Percentiles rank a stretch among this genome's conserved stretches.
phyloP scores from a whole-genome alignment of 306 rosid species.

The Quercus aquifolioides region DNA sequence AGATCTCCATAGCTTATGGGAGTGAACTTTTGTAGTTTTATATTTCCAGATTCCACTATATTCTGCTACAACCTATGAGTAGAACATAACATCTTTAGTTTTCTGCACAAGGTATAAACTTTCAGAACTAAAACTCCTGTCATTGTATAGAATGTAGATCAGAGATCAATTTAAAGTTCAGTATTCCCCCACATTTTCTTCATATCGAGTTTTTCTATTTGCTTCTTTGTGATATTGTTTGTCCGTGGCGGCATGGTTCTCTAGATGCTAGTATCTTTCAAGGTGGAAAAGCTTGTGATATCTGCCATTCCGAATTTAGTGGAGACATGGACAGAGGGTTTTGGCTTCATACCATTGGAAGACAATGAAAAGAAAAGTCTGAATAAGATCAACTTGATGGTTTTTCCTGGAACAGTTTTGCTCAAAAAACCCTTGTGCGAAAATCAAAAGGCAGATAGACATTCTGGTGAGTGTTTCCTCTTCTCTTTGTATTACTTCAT shows the following conservation, averaged over 20 bases:
- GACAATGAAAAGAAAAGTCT: conserved; percentile 59
- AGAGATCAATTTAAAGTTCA: not conserved
- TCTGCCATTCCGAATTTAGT: conserved; percentile 88
- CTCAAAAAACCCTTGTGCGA: conserved; percentile 62
- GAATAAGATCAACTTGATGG: conserved; percentile 77
- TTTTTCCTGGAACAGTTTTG: conserved; percentile 86
- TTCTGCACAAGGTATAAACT: not conserved
- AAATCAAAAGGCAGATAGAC: conserved; percentile 28
- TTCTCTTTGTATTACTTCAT: conserved; percentile 4
- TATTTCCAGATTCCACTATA: not conserved
- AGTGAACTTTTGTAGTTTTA: not conserved
- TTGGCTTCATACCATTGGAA: conserved; percentile 69
- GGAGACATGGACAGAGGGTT: conserved; percentile 90
- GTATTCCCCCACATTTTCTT: conserved; percentile 5
- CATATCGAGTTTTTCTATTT: not conserved
- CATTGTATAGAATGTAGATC: not conserved
- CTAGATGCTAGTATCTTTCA: conserved; percentile 73
- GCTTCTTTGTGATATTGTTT: conserved; percentile 17
- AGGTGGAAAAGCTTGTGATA: conserved; percentile 85
- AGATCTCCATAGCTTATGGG: not conserved
- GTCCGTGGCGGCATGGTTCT: conserved; percentile 18
- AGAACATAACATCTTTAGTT: not conserved
- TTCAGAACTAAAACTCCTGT: not conserved
- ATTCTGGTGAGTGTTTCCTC: conserved; percentile 29
- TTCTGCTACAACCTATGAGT: not conserved